Conservation (phyloP, 2,329 filamentous ascomycete species). For the Xylariaceae sp. region DNA sequence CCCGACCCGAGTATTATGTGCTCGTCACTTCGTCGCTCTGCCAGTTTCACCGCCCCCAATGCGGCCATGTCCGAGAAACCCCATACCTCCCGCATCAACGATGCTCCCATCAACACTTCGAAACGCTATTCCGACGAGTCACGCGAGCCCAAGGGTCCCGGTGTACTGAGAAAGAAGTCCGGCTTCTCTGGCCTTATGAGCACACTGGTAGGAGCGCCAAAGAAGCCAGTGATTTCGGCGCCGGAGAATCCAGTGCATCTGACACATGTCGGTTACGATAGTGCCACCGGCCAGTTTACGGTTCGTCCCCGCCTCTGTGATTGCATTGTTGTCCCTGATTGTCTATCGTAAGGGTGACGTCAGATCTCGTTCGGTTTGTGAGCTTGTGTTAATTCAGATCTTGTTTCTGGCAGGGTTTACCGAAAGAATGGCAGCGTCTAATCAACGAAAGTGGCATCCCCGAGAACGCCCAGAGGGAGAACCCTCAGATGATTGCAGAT, state of each 20-base stretch:
- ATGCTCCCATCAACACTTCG: conserved; percentile 47
- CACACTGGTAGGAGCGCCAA: conserved; percentile 75
- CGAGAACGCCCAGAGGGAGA: conserved; percentile 90
- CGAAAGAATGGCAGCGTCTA: conserved; percentile 95
- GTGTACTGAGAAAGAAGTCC: conserved; percentile 71
- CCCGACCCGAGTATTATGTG: conserved; percentile 49
- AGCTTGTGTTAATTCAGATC: conserved; percentile 17
- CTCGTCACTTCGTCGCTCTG: conserved; percentile 59
- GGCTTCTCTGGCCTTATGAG: conserved; percentile 85
- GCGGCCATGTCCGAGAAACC: conserved; percentile 46
- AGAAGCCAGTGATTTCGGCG: conserved; percentile 91
- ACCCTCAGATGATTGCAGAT: conserved; percentile 91
- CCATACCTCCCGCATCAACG: conserved; percentile 37
- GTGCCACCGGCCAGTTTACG: conserved; percentile 91
- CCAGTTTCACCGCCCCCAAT: conserved; percentile 55
- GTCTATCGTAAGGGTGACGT: background rate
- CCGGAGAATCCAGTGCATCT: conserved; percentile 97
- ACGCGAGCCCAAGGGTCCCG: conserved; percentile 54
- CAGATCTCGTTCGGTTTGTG: conserved; percentile 4
- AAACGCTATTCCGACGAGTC: conserved; percentile 79
- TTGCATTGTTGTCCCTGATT: conserved; percentile 2
- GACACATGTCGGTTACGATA: conserved; percentile 96
- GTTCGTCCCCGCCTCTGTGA: conserved; percentile 47
- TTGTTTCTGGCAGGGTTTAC: conserved; percentile 61
- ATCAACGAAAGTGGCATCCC: conserved; percentile 94